phyloP scores from a whole-genome alignment of 2,329 filamentous ascomycete species.

The Colletotrichum coccodes region DNA sequence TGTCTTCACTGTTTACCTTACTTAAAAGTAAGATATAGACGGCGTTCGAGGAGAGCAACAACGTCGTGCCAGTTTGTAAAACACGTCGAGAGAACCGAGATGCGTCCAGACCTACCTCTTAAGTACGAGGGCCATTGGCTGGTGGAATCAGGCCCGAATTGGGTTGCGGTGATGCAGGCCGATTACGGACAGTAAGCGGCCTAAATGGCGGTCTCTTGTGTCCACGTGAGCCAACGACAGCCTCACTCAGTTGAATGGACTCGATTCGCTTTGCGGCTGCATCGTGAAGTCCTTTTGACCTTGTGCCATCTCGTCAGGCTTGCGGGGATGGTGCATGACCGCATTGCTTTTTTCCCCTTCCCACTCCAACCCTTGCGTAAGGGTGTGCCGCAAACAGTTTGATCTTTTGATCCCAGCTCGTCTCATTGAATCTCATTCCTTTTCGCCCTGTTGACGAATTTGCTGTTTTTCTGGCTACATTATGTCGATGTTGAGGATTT shows the following conservation, averaged over 20 bases:
- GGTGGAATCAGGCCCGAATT: slow-evolving; percentile 32
- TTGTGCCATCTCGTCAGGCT: slow-evolving; percentile 15
- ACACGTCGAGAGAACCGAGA: background rate
- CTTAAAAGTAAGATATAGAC: background rate
- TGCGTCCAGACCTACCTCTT: slow-evolving; percentile 15
- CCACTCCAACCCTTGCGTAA: slow-evolving; percentile 14
- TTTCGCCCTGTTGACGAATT: background rate
- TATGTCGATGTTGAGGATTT: slow-evolving; percentile 88
- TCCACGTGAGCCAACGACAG: slow-evolving; percentile 29
- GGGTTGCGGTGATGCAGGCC: slow-evolving; percentile 32
- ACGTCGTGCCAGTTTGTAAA: background rate
- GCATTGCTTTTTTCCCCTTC: slow-evolving; percentile 21
- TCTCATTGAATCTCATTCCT: slow-evolving; percentile 15
- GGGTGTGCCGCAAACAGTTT: slow-evolving; percentile 4
- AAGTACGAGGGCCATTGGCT: slow-evolving; percentile 28
- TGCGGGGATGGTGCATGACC: slow-evolving; percentile 29
- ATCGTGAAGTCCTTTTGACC: slow-evolving; percentile 30
- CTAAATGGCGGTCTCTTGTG: slow-evolving; percentile 24
- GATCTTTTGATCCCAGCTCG: too few species aligned
- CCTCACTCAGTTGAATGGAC: slow-evolving; percentile 29
- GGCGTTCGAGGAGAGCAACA: background rate
- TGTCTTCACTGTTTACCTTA: slow-evolving; percentile 10
- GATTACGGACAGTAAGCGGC: slow-evolving; percentile 32
- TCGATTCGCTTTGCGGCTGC: slow-evolving; percentile 21
- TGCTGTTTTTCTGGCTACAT: slow-evolving; percentile 44